Base-by-base conservation (phyloP, 768 basidiomycete genomes). In the Cyclocybe cylindracea region DNA sequence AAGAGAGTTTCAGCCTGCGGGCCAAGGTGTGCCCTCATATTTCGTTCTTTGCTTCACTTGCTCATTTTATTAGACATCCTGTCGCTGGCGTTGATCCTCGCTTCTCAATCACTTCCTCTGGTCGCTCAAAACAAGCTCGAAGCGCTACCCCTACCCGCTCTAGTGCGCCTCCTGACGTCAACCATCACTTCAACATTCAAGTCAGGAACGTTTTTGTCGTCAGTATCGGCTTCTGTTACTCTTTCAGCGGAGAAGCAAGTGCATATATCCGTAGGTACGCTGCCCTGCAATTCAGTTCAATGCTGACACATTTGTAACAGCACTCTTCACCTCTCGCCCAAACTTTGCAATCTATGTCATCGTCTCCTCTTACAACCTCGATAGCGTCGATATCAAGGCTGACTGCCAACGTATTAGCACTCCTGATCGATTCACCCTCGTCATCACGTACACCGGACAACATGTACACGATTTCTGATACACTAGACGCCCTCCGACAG, bases 1-100 rank as follows among this genome's bases (percentile, higher is more conserved):
- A 61, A 78, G 74, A 46, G 87, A 91, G 59, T 90, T 89, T 61
- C 76, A 76, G 50, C 78, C 79, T n/a, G 70, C 71, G 13, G 70
- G 75, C 5, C 75, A 78, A 56, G 76, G 70, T 61, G 70, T 63
- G 69, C 69, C 68, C 46, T 6, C 50, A 53, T 34, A 41, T 18
- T 11, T 45, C 19, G 6, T n/a, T 48, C 38, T 41, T 33, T 31
- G 45, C 44, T 18, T 45, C 47, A 39, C 42, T 38, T 44, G 7
- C 50, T 42, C 40, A 19, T 33, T 48, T 34, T 53, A 72, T 72
- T 69, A 64, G 75, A 79, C 50, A 67, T 77, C 9, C 73, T 84
- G 32, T 75, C 80, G 0, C 61, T 77, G 50, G 71, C 76, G n/a
- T 60, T 85, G 46, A 76, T 87, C 2, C 62, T 87, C 19, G 78